Evolutionary conservation across 805 yeast genomes (phyloP).

Genomic region (Cyberlindnera maritima): DNA sequence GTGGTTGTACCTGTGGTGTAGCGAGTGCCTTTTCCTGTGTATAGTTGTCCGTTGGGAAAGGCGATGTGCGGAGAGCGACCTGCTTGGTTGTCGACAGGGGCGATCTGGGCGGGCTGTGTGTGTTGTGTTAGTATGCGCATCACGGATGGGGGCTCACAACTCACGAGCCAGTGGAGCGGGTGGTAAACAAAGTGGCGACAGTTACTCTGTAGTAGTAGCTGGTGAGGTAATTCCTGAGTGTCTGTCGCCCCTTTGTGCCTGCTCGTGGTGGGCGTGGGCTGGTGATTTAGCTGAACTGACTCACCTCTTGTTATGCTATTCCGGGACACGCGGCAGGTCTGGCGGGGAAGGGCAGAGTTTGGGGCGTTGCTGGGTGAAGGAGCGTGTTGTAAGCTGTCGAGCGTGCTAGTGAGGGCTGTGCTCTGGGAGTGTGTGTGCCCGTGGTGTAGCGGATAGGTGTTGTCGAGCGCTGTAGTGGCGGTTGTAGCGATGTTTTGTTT

Average conservation of each 20-base stretch:
- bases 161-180: neutral
- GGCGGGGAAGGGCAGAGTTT: neutral
- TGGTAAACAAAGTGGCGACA: neutral
- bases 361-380: neutral
- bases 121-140: conserved; percentile 2
- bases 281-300: neutral
- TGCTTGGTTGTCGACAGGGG: neutral
- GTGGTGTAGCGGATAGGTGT: neutral
- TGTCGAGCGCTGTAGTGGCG: neutral
- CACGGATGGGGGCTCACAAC: neutral
- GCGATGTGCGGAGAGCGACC: neutral
- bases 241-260: too few species aligned
- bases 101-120: neutral
- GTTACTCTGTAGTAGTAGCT: neutral
- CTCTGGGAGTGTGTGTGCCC: neutral
- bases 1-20: neutral
- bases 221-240: too few species aligned
- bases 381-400: neutral
- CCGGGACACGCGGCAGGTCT: neutral
- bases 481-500: conserved; percentile 7
- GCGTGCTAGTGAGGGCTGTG: neutral
- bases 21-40: neutral
- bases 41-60: neutral
- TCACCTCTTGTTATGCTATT: neutral
- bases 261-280: neutral